Evolutionary conservation across 768 basidiomycete genomes (phyloP).

Genomic region (Boletales sp.): DNA sequence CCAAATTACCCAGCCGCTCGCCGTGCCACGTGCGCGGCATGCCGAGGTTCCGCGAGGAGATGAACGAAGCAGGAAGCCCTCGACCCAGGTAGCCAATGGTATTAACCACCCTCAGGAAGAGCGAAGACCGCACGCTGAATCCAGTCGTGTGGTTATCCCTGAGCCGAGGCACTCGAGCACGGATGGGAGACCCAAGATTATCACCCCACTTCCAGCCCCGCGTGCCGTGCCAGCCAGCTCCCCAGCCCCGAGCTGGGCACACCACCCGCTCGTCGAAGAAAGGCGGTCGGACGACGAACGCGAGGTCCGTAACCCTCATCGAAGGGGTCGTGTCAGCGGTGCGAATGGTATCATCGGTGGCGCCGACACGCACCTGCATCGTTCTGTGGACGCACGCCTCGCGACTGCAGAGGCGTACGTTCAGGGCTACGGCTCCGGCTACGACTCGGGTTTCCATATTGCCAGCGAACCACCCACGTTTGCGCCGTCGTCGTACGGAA

Average conservation of each 20-base stretch:
- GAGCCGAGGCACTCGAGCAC: conserved; percentile 7
- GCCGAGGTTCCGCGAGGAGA: conserved; percentile 21
- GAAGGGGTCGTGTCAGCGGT: conserved; percentile 10
- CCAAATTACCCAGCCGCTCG: conserved; percentile 13
- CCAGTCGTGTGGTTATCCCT: conserved; percentile 7
- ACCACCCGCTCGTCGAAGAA: conserved; percentile 27
- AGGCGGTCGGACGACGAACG: conserved; percentile 29
- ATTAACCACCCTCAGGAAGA: conserved; percentile 11
- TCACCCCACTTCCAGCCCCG: conserved; percentile 31
- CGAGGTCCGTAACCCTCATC: conserved; percentile 8
- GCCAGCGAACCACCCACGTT: conserved; percentile 13
- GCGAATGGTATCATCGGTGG: background rate
- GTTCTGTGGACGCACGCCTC: conserved; percentile 13
- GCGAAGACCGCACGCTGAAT: conserved; percentile 8
- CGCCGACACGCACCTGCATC: conserved; percentile 2
- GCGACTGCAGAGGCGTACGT: conserved; percentile 37
- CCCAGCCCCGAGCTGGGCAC: conserved; percentile 29
- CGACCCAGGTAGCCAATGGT: conserved; percentile 13
- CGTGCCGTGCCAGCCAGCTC: conserved; percentile 25
- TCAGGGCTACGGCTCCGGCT: conserved; percentile 35
- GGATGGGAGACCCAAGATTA: conserved; percentile 27
- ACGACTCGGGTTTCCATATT: conserved; percentile 26
- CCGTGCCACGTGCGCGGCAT: conserved; percentile 19
- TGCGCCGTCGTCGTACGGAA: conserved; percentile 19
- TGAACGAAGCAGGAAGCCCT: conserved; percentile 16